Conservation (phyloP, 805 yeast genomes). For the Dipodascus albidus region DNA sequence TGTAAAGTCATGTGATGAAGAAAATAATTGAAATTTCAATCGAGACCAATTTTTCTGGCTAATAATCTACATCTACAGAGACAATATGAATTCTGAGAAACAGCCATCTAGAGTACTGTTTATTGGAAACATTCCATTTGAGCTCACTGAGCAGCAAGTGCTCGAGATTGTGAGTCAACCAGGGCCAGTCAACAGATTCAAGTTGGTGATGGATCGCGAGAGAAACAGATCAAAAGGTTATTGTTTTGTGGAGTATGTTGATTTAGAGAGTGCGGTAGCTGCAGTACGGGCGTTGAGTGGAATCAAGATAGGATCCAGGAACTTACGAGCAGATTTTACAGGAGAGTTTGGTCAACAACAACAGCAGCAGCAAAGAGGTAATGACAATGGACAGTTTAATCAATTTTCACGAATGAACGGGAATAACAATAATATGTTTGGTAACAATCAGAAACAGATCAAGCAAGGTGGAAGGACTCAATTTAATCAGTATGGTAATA, state of each 20-base stretch:
- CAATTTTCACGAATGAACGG: background rate
- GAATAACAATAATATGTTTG: background rate
- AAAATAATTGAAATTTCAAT: background rate
- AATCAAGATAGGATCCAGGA: constrained; percentile 11
- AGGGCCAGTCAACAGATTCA: constrained; percentile 14
- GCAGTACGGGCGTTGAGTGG: constrained; percentile 14
- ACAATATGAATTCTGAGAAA: background rate
- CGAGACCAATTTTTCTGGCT: background rate
- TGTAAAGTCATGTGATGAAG: background rate
- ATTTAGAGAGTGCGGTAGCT: constrained; percentile 11
- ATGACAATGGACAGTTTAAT: background rate
- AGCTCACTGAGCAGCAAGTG: constrained; percentile 15
- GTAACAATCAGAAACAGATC: background rate
- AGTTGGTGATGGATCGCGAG: constrained; percentile 16
- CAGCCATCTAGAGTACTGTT: constrained; percentile 14
- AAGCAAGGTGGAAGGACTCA: constrained; percentile 2
- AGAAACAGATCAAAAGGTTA: constrained; percentile 15
- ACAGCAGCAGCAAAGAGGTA: too few species aligned
- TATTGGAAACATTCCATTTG: constrained; percentile 21
- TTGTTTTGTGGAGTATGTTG: constrained; percentile 17
- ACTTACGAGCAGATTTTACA: constrained; percentile 16
- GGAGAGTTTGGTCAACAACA: background rate
- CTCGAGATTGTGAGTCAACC: constrained; percentile 10
- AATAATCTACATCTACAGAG: background rate
- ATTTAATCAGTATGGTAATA: constrained; percentile 1